These are phyloP conservation scores for Termitomyces sp. DNA, from an alignment of 768 basidiomycete species.

Conservation along the genomic window DNA sequence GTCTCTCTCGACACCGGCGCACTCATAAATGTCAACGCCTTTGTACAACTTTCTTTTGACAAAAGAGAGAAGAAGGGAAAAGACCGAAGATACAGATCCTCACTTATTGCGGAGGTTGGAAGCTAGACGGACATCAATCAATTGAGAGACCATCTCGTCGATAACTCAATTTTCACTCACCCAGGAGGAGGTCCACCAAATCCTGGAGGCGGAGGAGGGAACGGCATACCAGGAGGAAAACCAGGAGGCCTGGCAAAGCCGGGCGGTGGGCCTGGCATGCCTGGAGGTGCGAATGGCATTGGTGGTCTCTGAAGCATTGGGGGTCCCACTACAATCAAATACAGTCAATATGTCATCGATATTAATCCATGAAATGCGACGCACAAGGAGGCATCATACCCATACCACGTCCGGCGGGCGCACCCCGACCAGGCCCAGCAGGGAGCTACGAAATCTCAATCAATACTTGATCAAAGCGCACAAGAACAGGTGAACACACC, in stretches of 20 bases:
- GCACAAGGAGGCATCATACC: conserved; percentile 87
- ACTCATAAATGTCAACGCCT: conserved; percentile 7
- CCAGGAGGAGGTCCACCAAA: conserved; percentile 82
- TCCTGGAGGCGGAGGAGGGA: conserved; percentile 69
- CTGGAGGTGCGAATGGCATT: conserved; percentile 62
- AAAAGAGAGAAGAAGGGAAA: background rate
- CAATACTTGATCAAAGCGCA: background rate
- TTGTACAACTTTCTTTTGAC: conserved; percentile 12
- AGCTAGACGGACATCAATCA: conserved; percentile 22
- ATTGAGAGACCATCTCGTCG: background rate
- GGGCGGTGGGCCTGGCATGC: conserved; percentile 83
- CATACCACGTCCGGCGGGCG: conserved; percentile 96
- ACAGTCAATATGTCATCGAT: conserved; percentile 11
- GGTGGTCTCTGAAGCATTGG: conserved; percentile 64
- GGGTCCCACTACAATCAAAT: conserved; percentile 41
- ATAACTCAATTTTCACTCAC: conserved; percentile 34
- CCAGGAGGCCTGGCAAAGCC: conserved; percentile 75
- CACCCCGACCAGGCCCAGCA: conserved; percentile 87
- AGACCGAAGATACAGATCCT: background rate
- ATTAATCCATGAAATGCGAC: conserved; percentile 19
- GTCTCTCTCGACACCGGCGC: conserved; percentile 7
- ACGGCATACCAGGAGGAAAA: conserved; percentile 77
- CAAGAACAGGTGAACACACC: conserved; percentile 33
- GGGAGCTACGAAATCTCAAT: conserved; percentile 49
- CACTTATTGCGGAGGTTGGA: conserved; percentile 45